Evolutionary conservation across 176 grass and related monocot species (phyloP), one percentile per base, ranked within the genome.

Genomic region (Hordeum marinum): DNA sequence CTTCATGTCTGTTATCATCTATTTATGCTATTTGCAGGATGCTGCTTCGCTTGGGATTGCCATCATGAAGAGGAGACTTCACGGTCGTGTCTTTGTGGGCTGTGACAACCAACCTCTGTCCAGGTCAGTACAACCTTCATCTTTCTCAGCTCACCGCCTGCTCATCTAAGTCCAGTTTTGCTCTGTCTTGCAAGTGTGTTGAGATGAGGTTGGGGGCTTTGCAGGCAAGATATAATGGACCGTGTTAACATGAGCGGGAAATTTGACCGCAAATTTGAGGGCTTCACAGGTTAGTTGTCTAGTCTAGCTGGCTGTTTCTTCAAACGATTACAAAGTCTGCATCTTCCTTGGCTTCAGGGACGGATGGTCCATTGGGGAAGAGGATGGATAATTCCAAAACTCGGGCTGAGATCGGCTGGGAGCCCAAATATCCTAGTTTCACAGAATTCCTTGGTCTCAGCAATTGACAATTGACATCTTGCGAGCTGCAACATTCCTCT

Each of bases 181-280:
- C 26, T 70, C 5, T 21, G 41, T 64, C n/a, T 57, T 20, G 1
- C 32, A 12, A 45, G 37, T 61, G 27, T 81, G 27, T 42, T 77
- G 27, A 85, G 17, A 74, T 55, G 18, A 60, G 41, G 20, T 55
- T 86, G n/a, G 32, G 78, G 21, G 60, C 29, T 77, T 75, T 39
- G 64, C 82, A 93, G 95, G 89, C 89, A 92, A 90, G 84, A 98
- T 85, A 88, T 98, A 65, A 98, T 98, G 93, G 89, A 93, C 78
- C 74, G 69, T 75, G 87, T 94, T 63, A 89, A 98, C 62, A 75
- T 18, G 46, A 95, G 96, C 59, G 93, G 87, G 10, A 89, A 95
- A 75, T 95, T 93, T 85, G 85, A 78, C 34, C 75, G 24, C 8
- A 87, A 95, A 11, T 98, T 98, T 71, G 61, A 89, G 60, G 89